A percentile compares a stretch with the other conserved stretches of the same genome.
phyloP scores from a whole-genome alignment of 148 eudicot genomes.

The Dysphania ambrosioides region DNA sequence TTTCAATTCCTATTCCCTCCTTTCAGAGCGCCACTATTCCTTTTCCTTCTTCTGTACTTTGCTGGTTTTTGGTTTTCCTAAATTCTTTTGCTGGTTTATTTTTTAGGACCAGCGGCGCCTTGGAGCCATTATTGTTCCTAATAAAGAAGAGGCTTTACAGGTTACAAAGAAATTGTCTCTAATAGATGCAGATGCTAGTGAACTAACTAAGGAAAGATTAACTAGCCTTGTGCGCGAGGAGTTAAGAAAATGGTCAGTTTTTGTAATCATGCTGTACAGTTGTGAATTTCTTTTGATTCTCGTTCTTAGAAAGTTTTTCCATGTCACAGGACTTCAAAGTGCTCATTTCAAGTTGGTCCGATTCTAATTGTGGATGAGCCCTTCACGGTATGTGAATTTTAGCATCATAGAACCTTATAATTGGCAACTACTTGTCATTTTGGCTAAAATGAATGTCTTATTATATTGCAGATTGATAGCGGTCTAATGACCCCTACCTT shows the following conservation, averaged over 20 bases:
- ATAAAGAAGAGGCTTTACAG: slow-evolving; percentile 61
- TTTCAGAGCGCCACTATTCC: neutral
- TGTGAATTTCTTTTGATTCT: neutral
- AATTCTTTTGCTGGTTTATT: neutral
- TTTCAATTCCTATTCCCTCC: neutral
- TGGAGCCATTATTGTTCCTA: slow-evolving; percentile 89
- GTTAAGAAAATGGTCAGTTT: slow-evolving; percentile 59
- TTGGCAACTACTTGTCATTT: neutral
- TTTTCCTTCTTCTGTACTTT: neutral
- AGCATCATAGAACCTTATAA: neutral
- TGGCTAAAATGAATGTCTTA: neutral
- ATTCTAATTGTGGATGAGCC: slow-evolving; percentile 75
- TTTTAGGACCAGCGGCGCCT: slow-evolving; percentile 81
- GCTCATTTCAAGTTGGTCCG: slow-evolving; percentile 80
- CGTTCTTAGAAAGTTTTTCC: slow-evolving; percentile 9
- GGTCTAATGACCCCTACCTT: slow-evolving; percentile 93
- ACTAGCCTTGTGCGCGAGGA: slow-evolving; percentile 51
- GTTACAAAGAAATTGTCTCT: slow-evolving; percentile 48
- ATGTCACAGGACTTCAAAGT: slow-evolving; percentile 64
- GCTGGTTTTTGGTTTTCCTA: neutral
- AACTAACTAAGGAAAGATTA: slow-evolving; percentile 50
- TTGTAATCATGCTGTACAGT: neutral
- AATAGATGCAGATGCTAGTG: slow-evolving; percentile 42
- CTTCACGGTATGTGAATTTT: slow-evolving; percentile 56
- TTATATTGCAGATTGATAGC: slow-evolving; percentile 65